These are phyloP conservation scores for Populus hybrid DNA, from an alignment of 441 rosid genomes.

Conservation along the genomic window DNA sequence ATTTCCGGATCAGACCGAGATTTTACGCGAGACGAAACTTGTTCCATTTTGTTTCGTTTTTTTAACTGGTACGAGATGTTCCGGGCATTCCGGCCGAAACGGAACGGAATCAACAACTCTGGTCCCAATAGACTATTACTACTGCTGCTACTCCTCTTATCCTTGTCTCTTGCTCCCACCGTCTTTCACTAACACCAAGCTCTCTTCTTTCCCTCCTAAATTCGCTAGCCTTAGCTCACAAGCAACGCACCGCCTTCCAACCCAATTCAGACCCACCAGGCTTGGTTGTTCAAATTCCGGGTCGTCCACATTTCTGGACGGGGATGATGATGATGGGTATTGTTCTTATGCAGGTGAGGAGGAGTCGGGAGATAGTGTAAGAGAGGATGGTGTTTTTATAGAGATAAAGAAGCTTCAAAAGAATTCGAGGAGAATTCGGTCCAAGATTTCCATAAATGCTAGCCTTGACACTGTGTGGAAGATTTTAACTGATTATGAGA, in stretches of 20 bases:
- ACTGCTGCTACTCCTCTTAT: conserved; percentile 15
- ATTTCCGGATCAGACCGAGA: too few species aligned
- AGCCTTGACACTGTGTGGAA: conserved; percentile 70
- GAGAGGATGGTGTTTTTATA: conserved; percentile 49
- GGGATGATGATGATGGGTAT: conserved; percentile 25
- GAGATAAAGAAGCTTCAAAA: conserved; percentile 61
- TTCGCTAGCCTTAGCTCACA: not conserved
- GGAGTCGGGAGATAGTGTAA: conserved; percentile 20
- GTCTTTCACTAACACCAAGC: not conserved
- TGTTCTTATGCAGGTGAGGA: conserved; percentile 35
- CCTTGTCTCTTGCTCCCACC: not conserved
- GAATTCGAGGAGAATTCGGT: conserved; percentile 65
- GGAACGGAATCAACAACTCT: too few species aligned
- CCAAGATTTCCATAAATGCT: conserved; percentile 65
- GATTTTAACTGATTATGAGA: conserved; percentile 78
- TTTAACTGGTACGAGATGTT: too few species aligned
- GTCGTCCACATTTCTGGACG: conserved; percentile 13
- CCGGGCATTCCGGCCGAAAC: too few species aligned
- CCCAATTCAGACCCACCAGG: conserved; percentile 17
- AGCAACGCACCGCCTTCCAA: not conserved
- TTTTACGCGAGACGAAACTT: too few species aligned
- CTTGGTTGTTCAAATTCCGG: conserved; percentile 28
- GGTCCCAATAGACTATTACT: conserved; percentile 14
- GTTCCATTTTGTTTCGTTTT: too few species aligned
- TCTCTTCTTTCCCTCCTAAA: not conserved